A percentile compares a stretch with the other conserved stretches of the same genome.
phyloP scores from a whole-genome alignment of 1,139 yeast genomes.

The Yamadazyma songkhlaensis region DNA sequence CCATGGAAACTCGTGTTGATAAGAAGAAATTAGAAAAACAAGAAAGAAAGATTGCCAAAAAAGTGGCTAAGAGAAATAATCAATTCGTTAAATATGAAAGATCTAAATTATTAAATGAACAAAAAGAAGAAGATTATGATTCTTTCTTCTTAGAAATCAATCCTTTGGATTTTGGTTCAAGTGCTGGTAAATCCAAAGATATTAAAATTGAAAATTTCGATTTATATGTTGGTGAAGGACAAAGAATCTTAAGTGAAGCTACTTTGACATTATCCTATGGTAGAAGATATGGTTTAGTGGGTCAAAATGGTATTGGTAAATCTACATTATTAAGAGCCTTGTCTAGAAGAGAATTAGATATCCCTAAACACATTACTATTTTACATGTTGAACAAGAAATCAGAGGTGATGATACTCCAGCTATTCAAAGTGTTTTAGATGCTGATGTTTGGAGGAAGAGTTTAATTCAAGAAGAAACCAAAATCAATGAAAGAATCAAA shows the following conservation, averaged over 20 bases:
- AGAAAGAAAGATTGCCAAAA: constrained; percentile 93
- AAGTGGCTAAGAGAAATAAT: constrained; percentile 90
- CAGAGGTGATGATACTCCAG: constrained; percentile 86
- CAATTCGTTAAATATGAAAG: constrained; percentile 91
- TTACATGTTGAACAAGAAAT: constrained; percentile 97
- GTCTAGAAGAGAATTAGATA: constrained; percentile 87
- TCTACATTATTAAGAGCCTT: constrained; percentile 88
- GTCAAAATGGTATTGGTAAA: constrained; percentile 99
- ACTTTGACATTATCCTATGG: constrained; percentile 86
- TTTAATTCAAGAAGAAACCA: constrained; percentile 69
- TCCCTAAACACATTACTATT: constrained; percentile 93
- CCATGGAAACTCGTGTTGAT: constrained; percentile 91
- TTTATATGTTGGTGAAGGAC: constrained; percentile 91
- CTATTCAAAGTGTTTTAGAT: constrained; percentile 89
- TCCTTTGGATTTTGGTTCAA: constrained; percentile 87
- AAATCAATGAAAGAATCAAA: constrained; percentile 67
- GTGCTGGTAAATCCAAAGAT: constrained; percentile 94
- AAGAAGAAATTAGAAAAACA: constrained; percentile 96
- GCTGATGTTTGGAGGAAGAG: constrained; percentile 99
- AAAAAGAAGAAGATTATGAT: constrained; percentile 75
- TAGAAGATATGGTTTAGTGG: constrained; percentile 94
- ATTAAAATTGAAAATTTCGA: constrained; percentile 91
- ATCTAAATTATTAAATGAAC: constrained; percentile 71
- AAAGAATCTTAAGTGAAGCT: constrained; percentile 87
- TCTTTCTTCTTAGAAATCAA: constrained; percentile 92